These are phyloP conservation scores for Sphagnum tenellum DNA, from an alignment of 225 moss, liverwort and hornwort species.

Conservation along the genomic window DNA sequence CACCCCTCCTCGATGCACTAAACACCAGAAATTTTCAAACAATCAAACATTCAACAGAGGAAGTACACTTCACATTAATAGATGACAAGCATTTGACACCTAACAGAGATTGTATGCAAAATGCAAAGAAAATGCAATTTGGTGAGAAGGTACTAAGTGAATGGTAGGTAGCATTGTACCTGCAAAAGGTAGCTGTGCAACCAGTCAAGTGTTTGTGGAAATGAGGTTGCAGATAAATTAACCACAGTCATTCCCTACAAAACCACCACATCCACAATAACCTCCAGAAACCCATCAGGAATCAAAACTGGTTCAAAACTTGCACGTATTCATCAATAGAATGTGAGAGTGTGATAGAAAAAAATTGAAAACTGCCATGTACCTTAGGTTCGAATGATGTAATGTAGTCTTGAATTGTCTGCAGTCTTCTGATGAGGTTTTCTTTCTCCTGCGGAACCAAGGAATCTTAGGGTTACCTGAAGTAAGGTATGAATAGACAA, in stretches of 20 bases:
- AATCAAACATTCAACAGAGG: too few species aligned
- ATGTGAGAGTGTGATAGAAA: too few species aligned
- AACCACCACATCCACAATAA: background rate
- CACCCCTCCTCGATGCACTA: conserved; percentile 92
- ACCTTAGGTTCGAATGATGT: conserved; percentile 76
- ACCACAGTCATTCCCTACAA: conserved; percentile 85
- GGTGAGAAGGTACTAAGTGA: background rate
- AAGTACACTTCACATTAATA: too few species aligned
- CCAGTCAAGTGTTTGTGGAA: conserved; percentile 93
- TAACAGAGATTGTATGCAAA: too few species aligned
- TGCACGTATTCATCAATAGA: background rate
- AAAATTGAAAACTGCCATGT: background rate
- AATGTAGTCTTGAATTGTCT: conserved; percentile 86
- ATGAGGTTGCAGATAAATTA: conserved; percentile 80
- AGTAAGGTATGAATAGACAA: too few species aligned
- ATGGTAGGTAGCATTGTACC: conserved; percentile 17
- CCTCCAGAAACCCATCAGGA: background rate
- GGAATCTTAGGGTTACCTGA: too few species aligned
- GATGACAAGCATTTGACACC: too few species aligned
- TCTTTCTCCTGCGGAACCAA: conserved; percentile 50
- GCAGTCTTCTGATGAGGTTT: conserved; percentile 56
- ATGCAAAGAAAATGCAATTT: background rate
- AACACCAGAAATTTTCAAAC: background rate
- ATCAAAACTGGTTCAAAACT: background rate
- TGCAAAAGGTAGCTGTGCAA: conserved; percentile 85